phyloP scores from a whole-genome alignment of 2,329 filamentous ascomycete species.

The Sclerotinia sclerotiorum region DNA sequence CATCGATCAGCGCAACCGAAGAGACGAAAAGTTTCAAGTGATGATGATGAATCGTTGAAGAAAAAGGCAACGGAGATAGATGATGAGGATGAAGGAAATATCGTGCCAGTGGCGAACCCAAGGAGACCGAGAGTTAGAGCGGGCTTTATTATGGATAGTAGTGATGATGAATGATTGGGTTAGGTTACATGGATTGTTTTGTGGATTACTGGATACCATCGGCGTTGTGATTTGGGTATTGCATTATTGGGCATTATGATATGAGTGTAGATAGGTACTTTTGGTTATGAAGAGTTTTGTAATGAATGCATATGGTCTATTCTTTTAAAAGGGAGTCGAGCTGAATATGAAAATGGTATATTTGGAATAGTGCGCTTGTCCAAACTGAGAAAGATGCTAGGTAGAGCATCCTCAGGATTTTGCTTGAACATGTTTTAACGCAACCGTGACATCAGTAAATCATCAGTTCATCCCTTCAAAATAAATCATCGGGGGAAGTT shows the following conservation, averaged over 20 bases:
- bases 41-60: slow-evolving; percentile 29
- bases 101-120: slow-evolving; percentile 41
- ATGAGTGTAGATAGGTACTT: not conserved
- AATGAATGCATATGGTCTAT: not conserved
- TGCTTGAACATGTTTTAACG: not conserved
- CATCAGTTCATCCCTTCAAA: not conserved
- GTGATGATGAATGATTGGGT: slow-evolving; percentile 46
- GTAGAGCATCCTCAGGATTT: not conserved
- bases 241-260: not conserved
- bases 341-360: not conserved
- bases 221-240: slow-evolving; percentile 3
- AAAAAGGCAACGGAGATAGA: slow-evolving; percentile 31
- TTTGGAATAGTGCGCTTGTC: not conserved
- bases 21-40: slow-evolving; percentile 42
- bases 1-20: slow-evolving; percentile 42
- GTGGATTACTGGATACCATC: slow-evolving; percentile 20
- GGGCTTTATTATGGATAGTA: slow-evolving; percentile 60
- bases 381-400: not conserved
- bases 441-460: not conserved
- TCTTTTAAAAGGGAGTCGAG: not conserved
- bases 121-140: slow-evolving; percentile 45
- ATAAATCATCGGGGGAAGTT: not conserved
- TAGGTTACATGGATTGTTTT: not conserved
- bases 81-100: slow-evolving; percentile 47
- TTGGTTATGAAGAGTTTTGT: not conserved